A percentile compares a stretch with the other conserved stretches of the same genome.
phyloP scores from a whole-genome alignment of 495 filamentous ascomycete species.

The Tetracladium marchalianum region DNA sequence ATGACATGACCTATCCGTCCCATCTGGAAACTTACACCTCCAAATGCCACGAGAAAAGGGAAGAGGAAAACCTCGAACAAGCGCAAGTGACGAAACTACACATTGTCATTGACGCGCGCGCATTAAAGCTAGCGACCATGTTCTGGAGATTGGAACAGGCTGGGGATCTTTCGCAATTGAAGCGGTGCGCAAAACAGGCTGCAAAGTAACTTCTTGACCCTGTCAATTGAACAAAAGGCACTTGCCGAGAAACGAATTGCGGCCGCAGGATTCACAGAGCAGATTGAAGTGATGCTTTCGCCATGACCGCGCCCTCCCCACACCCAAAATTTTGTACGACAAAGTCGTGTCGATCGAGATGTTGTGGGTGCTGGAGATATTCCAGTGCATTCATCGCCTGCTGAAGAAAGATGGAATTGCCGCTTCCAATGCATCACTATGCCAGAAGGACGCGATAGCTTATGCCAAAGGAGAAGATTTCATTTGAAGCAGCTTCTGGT shows the following conservation, averaged over 20 bases:
- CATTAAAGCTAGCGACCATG: constrained; percentile 51
- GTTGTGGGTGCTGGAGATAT: constrained; percentile 58
- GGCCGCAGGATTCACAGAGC: constrained; percentile 37
- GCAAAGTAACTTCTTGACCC: constrained; percentile 53
- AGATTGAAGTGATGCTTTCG: constrained; percentile 47
- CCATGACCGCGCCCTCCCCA: constrained; percentile 49
- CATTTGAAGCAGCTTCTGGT: constrained; percentile 68
- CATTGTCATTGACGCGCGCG: constrained; percentile 47
- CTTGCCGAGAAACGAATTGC: constrained; percentile 49
- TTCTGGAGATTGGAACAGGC: constrained; percentile 61
- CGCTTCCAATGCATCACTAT: constrained; percentile 69
- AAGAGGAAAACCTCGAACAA: constrained; percentile 44
- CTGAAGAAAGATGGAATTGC: constrained; percentile 59
- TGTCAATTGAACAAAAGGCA: constrained; percentile 50
- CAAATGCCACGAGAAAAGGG: constrained; percentile 18
- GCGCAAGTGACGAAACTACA: constrained; percentile 57
- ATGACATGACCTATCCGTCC: constrained; percentile 69
- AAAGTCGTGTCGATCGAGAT: constrained; percentile 67
- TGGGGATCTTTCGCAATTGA: constrained; percentile 61
- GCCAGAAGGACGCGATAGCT: constrained; percentile 44
- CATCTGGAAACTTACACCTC: constrained; percentile 42
- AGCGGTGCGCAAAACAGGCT: constrained; percentile 48
- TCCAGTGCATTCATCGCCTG: constrained; percentile 44
- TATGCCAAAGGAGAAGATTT: constrained; percentile 44
- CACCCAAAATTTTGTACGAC: constrained; percentile 47